A percentile compares a stretch with the other conserved stretches of the same genome.
Evolutionary conservation across 345 rosid genomes (phyloP).

Genomic region (Murraya koenigii): DNA sequence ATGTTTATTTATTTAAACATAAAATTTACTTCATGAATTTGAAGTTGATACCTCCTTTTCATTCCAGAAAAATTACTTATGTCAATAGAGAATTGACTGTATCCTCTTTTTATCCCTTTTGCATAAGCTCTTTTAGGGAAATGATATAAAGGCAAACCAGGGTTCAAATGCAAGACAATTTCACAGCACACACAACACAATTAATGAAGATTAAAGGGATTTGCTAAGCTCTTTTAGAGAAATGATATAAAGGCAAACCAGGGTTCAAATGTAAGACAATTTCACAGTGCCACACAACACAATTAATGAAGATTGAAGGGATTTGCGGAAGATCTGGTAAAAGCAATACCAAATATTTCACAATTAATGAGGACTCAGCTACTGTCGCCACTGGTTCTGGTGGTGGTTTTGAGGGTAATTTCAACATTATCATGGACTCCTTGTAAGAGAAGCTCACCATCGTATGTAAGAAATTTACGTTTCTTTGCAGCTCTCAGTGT

Average conservation of each 20-base stretch:
- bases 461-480: constrained; percentile 66
- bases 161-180: too few relatives aligned
- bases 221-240: not conserved
- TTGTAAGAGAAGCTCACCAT: constrained; percentile 84
- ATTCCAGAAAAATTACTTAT: not conserved
- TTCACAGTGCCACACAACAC: not conserved
- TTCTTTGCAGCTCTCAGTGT: constrained; percentile 93
- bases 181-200: not conserved
- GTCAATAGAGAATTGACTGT: not conserved
- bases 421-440: constrained; percentile 95
- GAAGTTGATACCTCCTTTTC: not conserved
- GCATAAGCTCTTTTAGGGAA: not conserved
- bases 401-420: constrained; percentile 63
- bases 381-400: constrained; percentile 24
- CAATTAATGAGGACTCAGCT: constrained; percentile 15
- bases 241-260: not conserved
- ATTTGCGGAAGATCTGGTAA: not conserved
- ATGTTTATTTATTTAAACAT: not conserved
- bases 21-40: not conserved
- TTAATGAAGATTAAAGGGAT: not conserved
- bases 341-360: not conserved
- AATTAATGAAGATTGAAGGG: not conserved
- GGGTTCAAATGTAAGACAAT: not conserved
- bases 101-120: not conserved
- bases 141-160: not conserved